Evolutionary conservation across 352 stramenopile genomes (phyloP), one percentile per base, ranked within the genome.

Genomic region (Peronospora belbahrii): DNA sequence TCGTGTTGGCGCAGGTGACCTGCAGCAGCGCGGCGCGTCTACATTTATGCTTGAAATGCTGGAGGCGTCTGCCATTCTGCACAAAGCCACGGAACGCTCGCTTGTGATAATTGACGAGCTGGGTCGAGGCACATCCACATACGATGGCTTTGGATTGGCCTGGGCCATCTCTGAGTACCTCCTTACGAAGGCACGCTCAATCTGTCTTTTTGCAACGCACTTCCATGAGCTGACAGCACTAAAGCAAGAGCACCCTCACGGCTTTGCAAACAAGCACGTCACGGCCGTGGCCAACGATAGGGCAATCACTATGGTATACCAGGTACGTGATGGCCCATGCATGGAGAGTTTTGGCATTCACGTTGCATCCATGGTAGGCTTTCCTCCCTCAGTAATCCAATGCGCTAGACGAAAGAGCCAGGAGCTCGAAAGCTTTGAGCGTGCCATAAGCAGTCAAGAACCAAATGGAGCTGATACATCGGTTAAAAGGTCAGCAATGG

Each of bases 1-100:
- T 23, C 86, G 97, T 11, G 93, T 99, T 4, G 97, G 97, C 19
- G 97, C 97, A 1, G 95, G 95, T 2, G 97, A 99, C 62, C 70
- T 91, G 9, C 95, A 99, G 67, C 89, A 98, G 55, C 76, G 89
- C 11, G 97, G 97, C 27, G 95, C 99, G 34, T 98, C 93, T 7
- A 99, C 97, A 11, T 99, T 99, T 64, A 99, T 99, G 96, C 92
- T 97, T 39, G 97, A 99, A 72, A 99, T 99, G 97, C 68, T 99
- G 7, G 97, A 99, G 62, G 91, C 96, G 6, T 91, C 88, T 0
- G 85, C 87, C 11, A 99, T 99, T 58, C 63, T 99, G 31, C 80
- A 94, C 63, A 95, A 92, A 51, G 95, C 94, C 0, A 98, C 94
- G 0, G 73, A 81, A 43, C 67, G 70, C 6, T 97, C 88, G 39